A percentile compares a stretch with the other conserved stretches of the same genome.
Conservation (phyloP, 1,284 basidiomycete species). For the Sporisorium iseilematis-ciliati region DNA sequence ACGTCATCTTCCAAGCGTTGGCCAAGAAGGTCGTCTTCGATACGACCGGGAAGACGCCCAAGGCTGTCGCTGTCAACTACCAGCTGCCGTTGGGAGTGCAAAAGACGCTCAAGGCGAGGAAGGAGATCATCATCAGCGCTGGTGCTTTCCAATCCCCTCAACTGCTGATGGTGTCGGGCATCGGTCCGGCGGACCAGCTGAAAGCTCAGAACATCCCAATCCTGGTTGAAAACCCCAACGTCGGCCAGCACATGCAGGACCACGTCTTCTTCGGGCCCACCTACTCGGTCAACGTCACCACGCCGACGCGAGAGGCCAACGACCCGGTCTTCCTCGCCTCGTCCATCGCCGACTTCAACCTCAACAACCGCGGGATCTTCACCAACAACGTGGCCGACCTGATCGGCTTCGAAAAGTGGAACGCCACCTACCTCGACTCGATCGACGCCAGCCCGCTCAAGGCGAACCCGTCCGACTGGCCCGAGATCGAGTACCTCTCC, state of each 20-base stretch:
- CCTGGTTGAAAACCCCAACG: conserved; percentile 37
- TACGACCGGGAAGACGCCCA: conserved; percentile 68
- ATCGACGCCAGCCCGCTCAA: conserved; percentile 42
- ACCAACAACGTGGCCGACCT: conserved; percentile 60
- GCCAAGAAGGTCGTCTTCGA: conserved; percentile 68
- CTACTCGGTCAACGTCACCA: conserved; percentile 53
- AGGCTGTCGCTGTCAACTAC: conserved; percentile 51
- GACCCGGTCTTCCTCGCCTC: conserved; percentile 48
- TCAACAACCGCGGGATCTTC: conserved; percentile 42
- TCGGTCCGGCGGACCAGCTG: conserved; percentile 52
- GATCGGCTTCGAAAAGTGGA: conserved; percentile 55
- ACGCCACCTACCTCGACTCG: conserved; percentile 32
- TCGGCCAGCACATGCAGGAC: conserved; percentile 62
- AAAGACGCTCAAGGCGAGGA: conserved; percentile 42
- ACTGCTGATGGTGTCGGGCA: conserved; percentile 63
- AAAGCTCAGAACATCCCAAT: conserved; percentile 35
- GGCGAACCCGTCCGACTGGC: conserved; percentile 49
- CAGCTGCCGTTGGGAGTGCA: conserved; percentile 27
- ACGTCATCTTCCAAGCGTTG: conserved; percentile 56
- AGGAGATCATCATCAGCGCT: conserved; percentile 65
- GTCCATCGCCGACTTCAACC: conserved; percentile 41
- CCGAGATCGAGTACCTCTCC: conserved; percentile 55
- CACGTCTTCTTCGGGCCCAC: conserved; percentile 59
- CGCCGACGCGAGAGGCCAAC: conserved; percentile 45
- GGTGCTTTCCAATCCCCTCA: conserved; percentile 67